Percentiles rank a stretch among this genome's conserved stretches.
Conservation (phyloP, 768 basidiomycete species). For the Pisolithus tinctorius region DNA sequence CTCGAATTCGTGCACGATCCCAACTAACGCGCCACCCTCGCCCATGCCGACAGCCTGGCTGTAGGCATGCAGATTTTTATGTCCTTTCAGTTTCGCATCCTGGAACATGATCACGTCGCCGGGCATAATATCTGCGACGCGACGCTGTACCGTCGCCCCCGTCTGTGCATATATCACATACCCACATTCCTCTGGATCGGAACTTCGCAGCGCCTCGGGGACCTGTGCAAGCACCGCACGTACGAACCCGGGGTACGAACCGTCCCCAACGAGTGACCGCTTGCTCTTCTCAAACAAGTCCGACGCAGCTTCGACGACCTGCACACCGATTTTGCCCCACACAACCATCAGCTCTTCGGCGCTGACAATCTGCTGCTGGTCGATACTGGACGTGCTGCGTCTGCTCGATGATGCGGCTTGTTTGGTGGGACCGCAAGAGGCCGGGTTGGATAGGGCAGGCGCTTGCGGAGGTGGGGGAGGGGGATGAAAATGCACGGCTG, state of each 20-base stretch:
- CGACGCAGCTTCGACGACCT: conserved; percentile 64
- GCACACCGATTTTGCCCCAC: conserved; percentile 70
- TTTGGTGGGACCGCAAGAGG: conserved; percentile 5
- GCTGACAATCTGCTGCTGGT: conserved; percentile 27
- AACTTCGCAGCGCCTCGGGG: conserved; percentile 45
- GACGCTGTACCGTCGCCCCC: conserved; percentile 57
- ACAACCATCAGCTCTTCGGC: conserved; percentile 64
- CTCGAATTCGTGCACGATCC: conserved; percentile 78
- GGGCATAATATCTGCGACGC: conserved; percentile 75
- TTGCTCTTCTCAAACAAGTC: conserved; percentile 69
- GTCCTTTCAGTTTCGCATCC: conserved; percentile 74
- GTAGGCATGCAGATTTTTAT: conserved; percentile 75
- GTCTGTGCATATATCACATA: conserved; percentile 72
- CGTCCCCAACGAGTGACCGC: conserved; percentile 74
- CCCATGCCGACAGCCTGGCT: conserved; percentile 48
- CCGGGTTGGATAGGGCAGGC: conserved; percentile 9
- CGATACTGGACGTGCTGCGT: conserved; percentile 12
- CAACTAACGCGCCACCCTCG: conserved; percentile 51
- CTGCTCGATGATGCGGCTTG: conserved; percentile 6
- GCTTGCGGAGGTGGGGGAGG: conserved; percentile 17
- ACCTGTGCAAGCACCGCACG: conserved; percentile 58
- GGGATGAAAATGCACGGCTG: conserved; percentile 25
- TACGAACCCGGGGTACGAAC: conserved; percentile 77
- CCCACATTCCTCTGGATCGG: conserved; percentile 45
- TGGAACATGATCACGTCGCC: conserved; percentile 75